These are phyloP conservation scores for Bonnemaisonia californica DNA, from an alignment of 31 red algal genomes.

Conservation along the genomic window DNA sequence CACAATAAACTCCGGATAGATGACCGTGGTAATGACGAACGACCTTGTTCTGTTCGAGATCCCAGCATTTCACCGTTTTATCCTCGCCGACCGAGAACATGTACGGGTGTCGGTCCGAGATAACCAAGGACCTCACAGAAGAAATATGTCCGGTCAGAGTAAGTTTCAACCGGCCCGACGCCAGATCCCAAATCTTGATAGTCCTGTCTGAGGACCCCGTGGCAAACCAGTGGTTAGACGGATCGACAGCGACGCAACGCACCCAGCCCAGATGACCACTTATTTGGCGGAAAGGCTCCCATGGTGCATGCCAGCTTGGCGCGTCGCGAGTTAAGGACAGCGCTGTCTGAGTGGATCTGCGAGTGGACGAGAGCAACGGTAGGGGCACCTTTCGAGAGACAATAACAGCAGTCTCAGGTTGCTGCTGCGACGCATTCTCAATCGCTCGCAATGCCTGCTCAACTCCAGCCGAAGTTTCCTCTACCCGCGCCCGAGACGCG, in stretches of 20 bases:
- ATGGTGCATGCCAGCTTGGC: conserved; percentile 84
- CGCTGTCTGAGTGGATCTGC: not conserved
- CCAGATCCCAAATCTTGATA: conserved; percentile 89
- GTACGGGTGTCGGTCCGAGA: conserved; percentile 84
- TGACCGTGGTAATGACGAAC: conserved; percentile 94
- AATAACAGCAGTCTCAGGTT: not conserved
- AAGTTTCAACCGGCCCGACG: conserved; percentile 82
- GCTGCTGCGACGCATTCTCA: not conserved
- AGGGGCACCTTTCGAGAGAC: no score
- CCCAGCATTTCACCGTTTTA: conserved; percentile 95
- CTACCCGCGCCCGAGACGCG: not conserved
- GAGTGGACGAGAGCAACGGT: no score
- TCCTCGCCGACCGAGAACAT: conserved; percentile 94
- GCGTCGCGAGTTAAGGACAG: conserved; percentile 25
- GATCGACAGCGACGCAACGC: conserved; percentile 75
- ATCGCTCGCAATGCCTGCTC: not conserved
- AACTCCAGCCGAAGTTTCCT: not conserved
- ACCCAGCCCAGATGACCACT: conserved; percentile 92
- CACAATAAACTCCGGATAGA: conserved; percentile 82
- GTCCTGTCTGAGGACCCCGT: conserved; percentile 86
- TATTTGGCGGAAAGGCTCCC: conserved; percentile 66
- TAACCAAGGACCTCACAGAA: conserved; percentile 66
- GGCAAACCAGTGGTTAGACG: conserved; percentile 88
- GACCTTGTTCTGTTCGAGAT: conserved; percentile 91
- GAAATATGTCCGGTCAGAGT: conserved; percentile 93